These are phyloP conservation scores for Fallopia convolvulus DNA, from an alignment of 148 eudicot genomes.

Conservation along the genomic window DNA sequence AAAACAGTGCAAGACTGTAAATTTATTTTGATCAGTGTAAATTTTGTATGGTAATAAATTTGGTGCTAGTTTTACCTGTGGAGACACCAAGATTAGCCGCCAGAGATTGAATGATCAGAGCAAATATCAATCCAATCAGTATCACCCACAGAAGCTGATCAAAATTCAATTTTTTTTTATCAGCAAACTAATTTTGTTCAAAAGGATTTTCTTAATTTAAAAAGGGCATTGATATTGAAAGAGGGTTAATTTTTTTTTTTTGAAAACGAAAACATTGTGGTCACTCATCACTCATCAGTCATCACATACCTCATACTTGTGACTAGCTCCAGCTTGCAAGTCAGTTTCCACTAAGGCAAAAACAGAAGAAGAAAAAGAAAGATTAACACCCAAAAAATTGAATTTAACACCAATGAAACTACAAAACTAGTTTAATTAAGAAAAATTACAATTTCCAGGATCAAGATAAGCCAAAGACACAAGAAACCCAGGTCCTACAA, in stretches of 20 bases:
- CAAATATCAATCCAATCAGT: slow-evolving; percentile 71
- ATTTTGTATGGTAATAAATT: too few relatives aligned
- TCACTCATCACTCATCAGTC: not conserved
- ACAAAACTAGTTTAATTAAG: not conserved
- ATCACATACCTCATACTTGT: slow-evolving; percentile 57
- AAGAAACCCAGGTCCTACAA: slow-evolving; percentile 10
- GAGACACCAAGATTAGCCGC: slow-evolving; percentile 92
- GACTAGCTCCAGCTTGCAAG: slow-evolving; percentile 88
- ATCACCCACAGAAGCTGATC: slow-evolving; percentile 83
- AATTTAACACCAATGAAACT: not conserved
- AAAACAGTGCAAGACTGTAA: not conserved
- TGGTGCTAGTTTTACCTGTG: slow-evolving; percentile 39
- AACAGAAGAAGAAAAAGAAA: not conserved
- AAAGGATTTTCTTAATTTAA: too few relatives aligned
- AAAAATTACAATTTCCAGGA: slow-evolving; percentile 6
- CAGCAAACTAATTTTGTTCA: too few relatives aligned
- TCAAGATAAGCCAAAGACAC: slow-evolving; percentile 12
- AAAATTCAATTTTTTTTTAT: not conserved
- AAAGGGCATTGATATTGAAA: too few relatives aligned
- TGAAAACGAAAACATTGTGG: not conserved
- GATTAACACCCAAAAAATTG: not conserved
- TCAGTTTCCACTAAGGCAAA: slow-evolving; percentile 70
- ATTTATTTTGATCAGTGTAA: too few relatives aligned
- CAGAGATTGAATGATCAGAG: slow-evolving; percentile 78
- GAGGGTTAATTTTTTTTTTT: not conserved